Conservation (phyloP, 768 basidiomycete species). For the Cantharellus cinnabarinus region DNA sequence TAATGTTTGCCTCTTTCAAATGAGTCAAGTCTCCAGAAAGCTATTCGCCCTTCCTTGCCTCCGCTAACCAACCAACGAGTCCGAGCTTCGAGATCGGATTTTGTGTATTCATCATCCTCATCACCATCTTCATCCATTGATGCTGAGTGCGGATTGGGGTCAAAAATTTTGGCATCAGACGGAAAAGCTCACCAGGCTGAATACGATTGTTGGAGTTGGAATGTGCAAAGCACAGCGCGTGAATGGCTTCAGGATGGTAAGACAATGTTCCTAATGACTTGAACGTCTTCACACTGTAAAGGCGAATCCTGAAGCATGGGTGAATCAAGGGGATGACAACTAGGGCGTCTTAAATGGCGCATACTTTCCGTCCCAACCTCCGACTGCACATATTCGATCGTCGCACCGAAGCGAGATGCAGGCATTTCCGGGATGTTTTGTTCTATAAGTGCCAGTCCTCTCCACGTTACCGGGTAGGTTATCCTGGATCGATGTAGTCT, state of each 20-base stretch:
- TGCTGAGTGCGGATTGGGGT: neutral
- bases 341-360: conserved; percentile 13
- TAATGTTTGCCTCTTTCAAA: conserved; percentile 9
- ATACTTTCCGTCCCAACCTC: conserved; percentile 88
- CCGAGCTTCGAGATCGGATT: conserved; percentile 25
- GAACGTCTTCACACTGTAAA: conserved; percentile 63
- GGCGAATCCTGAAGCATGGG: conserved; percentile 34
- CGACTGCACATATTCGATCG: conserved; percentile 65
- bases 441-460: conserved; percentile 23
- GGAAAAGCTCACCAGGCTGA: neutral
- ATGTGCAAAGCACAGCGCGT: conserved; percentile 50
- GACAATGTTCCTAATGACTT: conserved; percentile 67
- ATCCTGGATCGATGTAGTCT: neutral
- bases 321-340: neutral
- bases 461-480: neutral
- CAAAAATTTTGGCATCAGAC: no score
- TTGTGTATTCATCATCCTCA: conserved; percentile 30
- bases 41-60: conserved; percentile 47
- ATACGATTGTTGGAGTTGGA: neutral
- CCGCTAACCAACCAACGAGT: conserved; percentile 44
- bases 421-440: conserved; percentile 63
- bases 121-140: conserved; percentile 6
- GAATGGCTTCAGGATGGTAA: conserved; percentile 65
- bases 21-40: conserved; percentile 39
- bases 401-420: conserved; percentile 56